Base-by-base conservation (phyloP, 805 yeast genomes). In the Cyberlindnera sargentensis region DNA sequence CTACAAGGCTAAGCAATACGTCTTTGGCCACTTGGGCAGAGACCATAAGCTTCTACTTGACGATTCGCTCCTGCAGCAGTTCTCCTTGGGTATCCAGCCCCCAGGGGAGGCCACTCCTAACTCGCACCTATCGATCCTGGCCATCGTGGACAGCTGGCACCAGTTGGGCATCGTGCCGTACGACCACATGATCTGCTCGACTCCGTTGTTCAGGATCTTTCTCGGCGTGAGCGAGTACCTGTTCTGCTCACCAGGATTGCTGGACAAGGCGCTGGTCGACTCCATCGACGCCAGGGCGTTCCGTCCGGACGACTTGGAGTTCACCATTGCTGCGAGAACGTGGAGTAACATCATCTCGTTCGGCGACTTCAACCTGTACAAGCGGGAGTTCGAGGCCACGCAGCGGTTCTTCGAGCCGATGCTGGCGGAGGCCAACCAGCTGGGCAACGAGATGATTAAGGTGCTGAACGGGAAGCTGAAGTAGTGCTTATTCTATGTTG, bases 181-280 rank as follows among this genome's bases (percentile, higher is more conserved):
- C 58, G 96, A 91, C 61, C 99, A 93, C 64, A 90, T 91, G 66
- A 90, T 91, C 46, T 91, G 98, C 60, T 86, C 96, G 1, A 93
- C 99, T 0, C 99, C 99, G 9, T 40, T 84, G 29, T 93, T 91
- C 60, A 75, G 98, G 60, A 88, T 93, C 34, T 88, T 93, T 64
- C 71, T 93, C 34, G 98, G 98, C 37, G 97, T 93, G 25, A 78
- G 95, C 0, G 97, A 93, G 60, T 91, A 88, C 61, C 66, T 93
- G 30, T 93, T 91, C 61, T 80, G 95, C 56, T 78, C 89, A 0
- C 91, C 93, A 0, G 84, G 82, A 1, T 63, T 91, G 32, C 65
- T 93, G n/a, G 96, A 89, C 37, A 80, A 79, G 46, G 83, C 93
- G 45, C 72, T 91, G 8, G 75, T 75, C 11, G 91, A 84, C 47